A percentile compares a stretch with the other conserved stretches of the same genome.
phyloP scores from a whole-genome alignment of 441 rosid species.

The Rhodomyrtus psidioides region DNA sequence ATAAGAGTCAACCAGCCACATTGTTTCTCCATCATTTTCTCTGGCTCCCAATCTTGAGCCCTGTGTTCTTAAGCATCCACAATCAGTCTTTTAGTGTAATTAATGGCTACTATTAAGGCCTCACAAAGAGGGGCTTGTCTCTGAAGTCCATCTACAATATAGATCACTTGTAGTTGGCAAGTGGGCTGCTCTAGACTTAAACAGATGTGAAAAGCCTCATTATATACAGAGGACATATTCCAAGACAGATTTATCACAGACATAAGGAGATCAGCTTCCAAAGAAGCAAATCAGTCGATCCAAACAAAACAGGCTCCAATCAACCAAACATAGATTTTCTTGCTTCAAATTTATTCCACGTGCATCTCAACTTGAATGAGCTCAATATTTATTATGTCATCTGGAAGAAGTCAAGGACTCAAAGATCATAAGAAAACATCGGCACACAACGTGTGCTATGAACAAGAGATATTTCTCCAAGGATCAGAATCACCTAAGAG shows the following conservation, averaged over 20 bases:
- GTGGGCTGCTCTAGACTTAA: neutral
- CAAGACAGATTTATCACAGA: neutral
- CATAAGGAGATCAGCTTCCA: neutral
- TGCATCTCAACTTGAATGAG: neutral
- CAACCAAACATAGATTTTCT: neutral
- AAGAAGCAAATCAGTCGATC: neutral
- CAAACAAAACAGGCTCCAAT: neutral
- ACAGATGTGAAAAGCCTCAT: neutral
- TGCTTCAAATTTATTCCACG: neutral
- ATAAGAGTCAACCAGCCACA: neutral
- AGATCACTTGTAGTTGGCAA: neutral
- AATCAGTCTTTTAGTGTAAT: neutral
- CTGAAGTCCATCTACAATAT: neutral
- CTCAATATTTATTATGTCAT: neutral
- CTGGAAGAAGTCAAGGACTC: neutral
- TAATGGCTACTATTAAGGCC: neutral
- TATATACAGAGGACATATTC: neutral
- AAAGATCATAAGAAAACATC: neutral
- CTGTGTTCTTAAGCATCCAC: neutral
- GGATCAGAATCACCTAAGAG: conserved; percentile 46
- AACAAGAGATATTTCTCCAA: neutral
- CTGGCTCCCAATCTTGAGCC: neutral
- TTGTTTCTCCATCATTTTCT: neutral
- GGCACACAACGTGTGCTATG: neutral
- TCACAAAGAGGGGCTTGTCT: neutral